Evolutionary conservation across 2,329 filamentous ascomycete species (phyloP), one percentile per base, ranked within the genome.

Genomic region (Paracoccidioides lutzii): DNA sequence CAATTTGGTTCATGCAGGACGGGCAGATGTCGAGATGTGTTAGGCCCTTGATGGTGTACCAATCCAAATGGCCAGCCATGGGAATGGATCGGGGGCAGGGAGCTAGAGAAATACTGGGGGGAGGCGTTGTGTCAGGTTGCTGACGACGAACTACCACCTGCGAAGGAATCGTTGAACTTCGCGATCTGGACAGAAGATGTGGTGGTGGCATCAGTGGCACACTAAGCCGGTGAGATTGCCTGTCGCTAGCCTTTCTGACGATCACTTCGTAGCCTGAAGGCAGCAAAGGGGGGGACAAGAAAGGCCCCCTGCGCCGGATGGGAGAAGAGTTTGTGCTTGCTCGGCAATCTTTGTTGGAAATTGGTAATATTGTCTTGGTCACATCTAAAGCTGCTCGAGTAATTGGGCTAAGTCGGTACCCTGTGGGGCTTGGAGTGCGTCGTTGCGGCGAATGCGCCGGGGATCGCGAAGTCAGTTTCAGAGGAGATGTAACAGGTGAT

Each of bases 21-120:
- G 88, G 87, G 63, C 91, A 96, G 48, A 96, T 85, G 59, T 88
- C 82, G 62, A 96, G 86, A 58, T 81, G 80, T 10, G 83, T 79
- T 58, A 83, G 80, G 12, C 82, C 81, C 3, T 81, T 81, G 4
- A 96, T 75, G 0, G 85, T 90, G 59, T 90, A 82, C 88, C 90
- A 96, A 64, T 93, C 88, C 59, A 84, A 76, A 58, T 83, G 78
- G 1, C 83, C 83, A 8, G 79, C 73, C 10, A 81, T 78, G 9
- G 81, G 80, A 4, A 77, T 73, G 42, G 78, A 81, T 58, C 88
- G 79, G 5, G 84, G 84, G 63, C 90, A 95, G 2, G 82, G 77
- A 3, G 86, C 81, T 12, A 90, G 75, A 44, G 68, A 59, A 10
- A 62, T 61, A 32, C 58, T 51, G 4, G 59, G 54, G 35, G 41